These are phyloP conservation scores for Biancaea sappan DNA, from an alignment of 306 rosid species.

Conservation along the genomic window DNA sequence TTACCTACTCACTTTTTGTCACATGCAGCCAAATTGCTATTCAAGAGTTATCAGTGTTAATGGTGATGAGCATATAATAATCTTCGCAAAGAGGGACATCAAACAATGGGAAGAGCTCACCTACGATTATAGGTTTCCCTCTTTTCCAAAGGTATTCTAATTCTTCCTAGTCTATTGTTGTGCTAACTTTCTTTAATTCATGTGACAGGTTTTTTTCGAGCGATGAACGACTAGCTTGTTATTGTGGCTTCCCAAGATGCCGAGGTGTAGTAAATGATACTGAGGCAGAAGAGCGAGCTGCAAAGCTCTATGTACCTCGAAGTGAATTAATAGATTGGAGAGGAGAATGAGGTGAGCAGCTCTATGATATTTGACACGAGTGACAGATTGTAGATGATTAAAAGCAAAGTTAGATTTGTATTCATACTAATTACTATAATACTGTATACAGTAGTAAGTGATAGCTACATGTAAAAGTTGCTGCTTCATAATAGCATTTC, in stretches of 20 bases:
- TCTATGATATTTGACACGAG: slow-evolving; percentile 18
- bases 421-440: neutral
- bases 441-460: no score
- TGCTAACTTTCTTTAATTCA: slow-evolving; percentile 42
- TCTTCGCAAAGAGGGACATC: slow-evolving; percentile 95
- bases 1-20: slow-evolving; percentile 37
- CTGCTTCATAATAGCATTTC: neutral
- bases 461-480: neutral
- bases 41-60: slow-evolving; percentile 90
- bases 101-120: slow-evolving; percentile 99
- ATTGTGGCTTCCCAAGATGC: slow-evolving; percentile 90
- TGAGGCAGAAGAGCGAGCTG: slow-evolving; percentile 92
- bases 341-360: slow-evolving; percentile 72
- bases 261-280: slow-evolving; percentile 93
- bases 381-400: neutral
- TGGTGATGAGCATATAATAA: slow-evolving; percentile 93
- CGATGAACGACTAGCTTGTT: slow-evolving; percentile 93
- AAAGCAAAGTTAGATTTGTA: neutral
- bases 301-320: slow-evolving; percentile 65
- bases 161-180: slow-evolving; percentile 30
- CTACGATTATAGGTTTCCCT: slow-evolving; percentile 85
- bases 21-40: slow-evolving; percentile 96
- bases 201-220: slow-evolving; percentile 82
- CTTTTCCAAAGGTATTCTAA: slow-evolving; percentile 18
- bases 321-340: slow-evolving; percentile 85